Base-by-base conservation (phyloP, 208 protist species). In the Acanthamoeba culbertsoni region DNA sequence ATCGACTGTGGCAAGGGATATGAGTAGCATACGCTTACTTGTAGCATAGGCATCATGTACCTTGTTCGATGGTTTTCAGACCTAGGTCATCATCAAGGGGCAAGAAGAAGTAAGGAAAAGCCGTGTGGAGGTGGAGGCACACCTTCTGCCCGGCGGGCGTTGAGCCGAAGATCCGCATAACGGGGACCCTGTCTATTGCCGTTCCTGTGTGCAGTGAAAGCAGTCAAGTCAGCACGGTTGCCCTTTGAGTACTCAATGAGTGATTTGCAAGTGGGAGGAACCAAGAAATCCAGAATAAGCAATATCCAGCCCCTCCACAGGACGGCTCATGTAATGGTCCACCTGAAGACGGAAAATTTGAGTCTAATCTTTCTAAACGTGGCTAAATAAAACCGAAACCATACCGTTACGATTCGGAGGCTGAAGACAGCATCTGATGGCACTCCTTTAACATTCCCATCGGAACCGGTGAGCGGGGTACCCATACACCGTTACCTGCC, bases 21-120 rank as follows among this genome's bases (percentile, higher is more conserved):
- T 28, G 43, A 7, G 43, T 7, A 45, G 73, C 23, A 26, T 45
- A 91, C 65, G 71, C 16, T 7, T 14, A 1, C 1, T 2, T 57
- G 1, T n/a, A 14, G 4, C 26, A 0, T 23, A 57, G 0, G 26
- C 62, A 6, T n/a, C 0, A 63, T 23, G 37, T 26, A 75, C 37
- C 86, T 53, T 51, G 45, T n/a, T 62, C 86, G 43, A 77, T 68
- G 28, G 53, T 92, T 12, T 82, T 55, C 33, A 93, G 48, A 12
- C 75, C 48, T 51, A 92, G 20, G 35, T 68, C 33, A 18, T 88
- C 92, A 55, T 77, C 51, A 26, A 94, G 89, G 28, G 94, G 84
- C 23, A 97, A 42, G 48, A 96, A 97, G 71, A 97, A 96, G 59
- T 97, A 97, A 1, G 96, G 96, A 55, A 96, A 96, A 23, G 92